Conservation (phyloP, 768 basidiomycete genomes). For the Boletus subcaerulescens region DNA sequence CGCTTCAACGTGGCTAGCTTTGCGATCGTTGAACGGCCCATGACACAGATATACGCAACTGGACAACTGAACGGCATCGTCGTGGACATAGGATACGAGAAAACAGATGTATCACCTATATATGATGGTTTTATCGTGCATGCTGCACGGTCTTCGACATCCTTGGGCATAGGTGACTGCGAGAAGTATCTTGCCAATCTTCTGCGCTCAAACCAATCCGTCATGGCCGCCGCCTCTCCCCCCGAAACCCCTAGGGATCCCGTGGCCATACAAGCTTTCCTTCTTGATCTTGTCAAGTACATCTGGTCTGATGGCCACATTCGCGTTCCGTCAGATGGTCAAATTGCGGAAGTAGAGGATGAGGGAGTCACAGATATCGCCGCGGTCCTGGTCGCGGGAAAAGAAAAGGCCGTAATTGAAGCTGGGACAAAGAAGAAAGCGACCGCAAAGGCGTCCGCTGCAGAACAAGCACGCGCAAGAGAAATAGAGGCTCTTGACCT, state of each 20-base stretch:
- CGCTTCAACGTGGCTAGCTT: conserved; percentile 88
- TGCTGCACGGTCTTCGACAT: conserved; percentile 50
- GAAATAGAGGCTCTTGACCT: conserved; percentile 86
- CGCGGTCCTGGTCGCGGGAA: conserved; percentile 86
- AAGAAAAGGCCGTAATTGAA: conserved; percentile 86
- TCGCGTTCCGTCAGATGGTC: conserved; percentile 73
- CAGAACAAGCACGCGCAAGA: conserved; percentile 74
- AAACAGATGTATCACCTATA: conserved; percentile 75
- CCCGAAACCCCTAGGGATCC: conserved; percentile 45
- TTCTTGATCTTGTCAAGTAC: conserved; percentile 63
- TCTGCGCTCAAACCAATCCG: conserved; percentile 63
- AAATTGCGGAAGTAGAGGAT: conserved; percentile 64
- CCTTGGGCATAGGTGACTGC: conserved; percentile 69
- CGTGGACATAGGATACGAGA: conserved; percentile 75
- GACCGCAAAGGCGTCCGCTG: conserved; percentile 68
- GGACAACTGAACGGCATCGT: conserved; percentile 71
- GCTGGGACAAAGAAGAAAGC: conserved; percentile 77
- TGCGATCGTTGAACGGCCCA: conserved; percentile 75
- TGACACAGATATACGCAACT: conserved; percentile 79
- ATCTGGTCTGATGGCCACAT: conserved; percentile 64
- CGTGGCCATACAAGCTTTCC: conserved; percentile 45
- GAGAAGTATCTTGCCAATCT: conserved; percentile 73
- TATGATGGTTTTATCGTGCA: conserved; percentile 68
- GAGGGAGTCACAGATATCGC: conserved; percentile 90
- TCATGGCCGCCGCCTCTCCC: conserved; percentile 58